Conservation (phyloP, 2,329 filamentous ascomycete species). For the Pyrenochaeta sp. region DNA sequence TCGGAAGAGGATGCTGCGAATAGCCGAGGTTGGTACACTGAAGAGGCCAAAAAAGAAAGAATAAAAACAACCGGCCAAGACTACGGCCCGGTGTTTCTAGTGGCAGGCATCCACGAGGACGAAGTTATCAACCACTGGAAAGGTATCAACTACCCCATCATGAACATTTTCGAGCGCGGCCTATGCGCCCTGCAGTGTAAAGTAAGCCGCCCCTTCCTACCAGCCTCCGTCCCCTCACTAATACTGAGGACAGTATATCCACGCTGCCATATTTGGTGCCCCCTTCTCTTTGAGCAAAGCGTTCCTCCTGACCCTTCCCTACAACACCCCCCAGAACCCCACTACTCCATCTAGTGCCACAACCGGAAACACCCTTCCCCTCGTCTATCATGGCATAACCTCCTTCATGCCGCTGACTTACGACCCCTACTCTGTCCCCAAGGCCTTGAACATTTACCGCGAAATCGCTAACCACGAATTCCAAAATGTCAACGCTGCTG, state of each 20-base stretch:
- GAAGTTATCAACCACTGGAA: slow-evolving; percentile 96
- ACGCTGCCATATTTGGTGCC: slow-evolving; percentile 87
- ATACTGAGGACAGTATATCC: slow-evolving; percentile 71
- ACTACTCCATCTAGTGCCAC: slow-evolving; percentile 69
- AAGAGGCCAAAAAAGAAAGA: slow-evolving; percentile 70
- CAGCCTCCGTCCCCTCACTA: slow-evolving; percentile 2
- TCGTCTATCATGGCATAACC: slow-evolving; percentile 94
- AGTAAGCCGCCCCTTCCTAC: slow-evolving; percentile 61
- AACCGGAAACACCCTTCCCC: slow-evolving; percentile 50
- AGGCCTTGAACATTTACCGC: slow-evolving; percentile 82
- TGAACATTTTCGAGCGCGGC: slow-evolving; percentile 98
- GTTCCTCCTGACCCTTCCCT: slow-evolving; percentile 78
- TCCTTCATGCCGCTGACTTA: slow-evolving; percentile 77
- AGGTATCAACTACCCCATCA: slow-evolving; percentile 97
- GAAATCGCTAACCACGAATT: slow-evolving; percentile 82
- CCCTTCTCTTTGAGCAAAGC: slow-evolving; percentile 84
- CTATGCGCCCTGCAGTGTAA: slow-evolving; percentile 95
- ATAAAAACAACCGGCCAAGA: slow-evolving; percentile 71
- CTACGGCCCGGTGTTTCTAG: slow-evolving; percentile 84
- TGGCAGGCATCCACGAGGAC: slow-evolving; percentile 94
- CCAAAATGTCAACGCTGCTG: slow-evolving; percentile 86
- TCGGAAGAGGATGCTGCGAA: slow-evolving; percentile 75
- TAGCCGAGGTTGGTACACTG: slow-evolving; percentile 76
- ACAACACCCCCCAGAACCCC: slow-evolving; percentile 51
- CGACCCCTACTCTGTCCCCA: slow-evolving; percentile 76